Conservation (phyloP, 2,329 filamentous ascomycete genomes). For the Hansfordia pulvinata region DNA sequence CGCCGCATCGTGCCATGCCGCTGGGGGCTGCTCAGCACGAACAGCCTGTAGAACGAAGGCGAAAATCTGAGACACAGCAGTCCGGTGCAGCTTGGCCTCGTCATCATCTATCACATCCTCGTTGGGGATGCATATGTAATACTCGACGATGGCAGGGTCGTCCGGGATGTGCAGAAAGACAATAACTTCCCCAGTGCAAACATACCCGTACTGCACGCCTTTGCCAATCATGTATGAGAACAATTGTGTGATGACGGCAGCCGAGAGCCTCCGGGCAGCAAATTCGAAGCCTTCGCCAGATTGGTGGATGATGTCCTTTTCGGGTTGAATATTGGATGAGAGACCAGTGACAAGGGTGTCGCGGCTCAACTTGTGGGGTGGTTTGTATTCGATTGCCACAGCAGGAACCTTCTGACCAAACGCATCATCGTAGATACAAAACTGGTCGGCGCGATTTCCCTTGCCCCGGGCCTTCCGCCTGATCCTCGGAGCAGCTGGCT, state of each 20-base stretch:
- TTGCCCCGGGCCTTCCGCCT: conserved; percentile 11
- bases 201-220: conserved; percentile 19
- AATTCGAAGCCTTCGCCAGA: conserved; percentile 16
- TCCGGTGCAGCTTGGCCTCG: too few relatives aligned
- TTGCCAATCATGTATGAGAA: conserved; percentile 25
- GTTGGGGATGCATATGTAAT: conserved; percentile 17
- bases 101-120: conserved; percentile 20
- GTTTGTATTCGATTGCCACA: too few relatives aligned
- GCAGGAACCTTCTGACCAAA: too few relatives aligned
- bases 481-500: conserved; percentile 3
- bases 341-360: conserved; percentile 20
- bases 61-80: too few relatives aligned
- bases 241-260: conserved; percentile 23
- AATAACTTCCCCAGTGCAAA: conserved; percentile 18
- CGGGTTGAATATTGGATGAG: conserved; percentile 17
- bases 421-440: conserved; percentile 15
- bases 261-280: conserved; percentile 13
- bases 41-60: too few relatives aligned
- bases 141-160: conserved; percentile 19
- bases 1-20: conserved; percentile 17
- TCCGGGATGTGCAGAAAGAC: conserved; percentile 21
- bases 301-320: conserved; percentile 18
- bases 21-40: conserved; percentile 10
- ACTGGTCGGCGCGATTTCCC: conserved; percentile 18
- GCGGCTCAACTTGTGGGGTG: conserved; percentile 19